Evolutionary conservation across 805 yeast genomes (phyloP).

Genomic region (Limtongia smithiae): DNA sequence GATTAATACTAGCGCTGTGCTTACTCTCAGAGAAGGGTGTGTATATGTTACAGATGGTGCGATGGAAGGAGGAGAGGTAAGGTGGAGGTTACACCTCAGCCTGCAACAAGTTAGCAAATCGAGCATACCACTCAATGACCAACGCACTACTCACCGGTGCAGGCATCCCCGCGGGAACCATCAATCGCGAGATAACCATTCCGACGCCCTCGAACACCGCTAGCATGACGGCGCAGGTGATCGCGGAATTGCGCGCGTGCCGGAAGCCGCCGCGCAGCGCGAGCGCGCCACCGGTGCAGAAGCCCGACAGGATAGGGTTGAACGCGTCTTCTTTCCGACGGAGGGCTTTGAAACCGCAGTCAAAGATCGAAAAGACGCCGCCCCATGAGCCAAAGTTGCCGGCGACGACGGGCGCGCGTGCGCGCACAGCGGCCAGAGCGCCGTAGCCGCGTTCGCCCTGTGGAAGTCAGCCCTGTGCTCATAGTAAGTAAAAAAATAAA

Average conservation of each 20-base stretch:
- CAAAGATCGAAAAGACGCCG: conserved; percentile 92
- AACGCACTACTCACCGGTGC: neutral
- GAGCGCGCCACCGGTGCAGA: conserved; percentile 95
- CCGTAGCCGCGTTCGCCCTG: conserved; percentile 91
- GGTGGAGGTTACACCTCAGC: neutral
- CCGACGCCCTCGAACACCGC: conserved; percentile 99
- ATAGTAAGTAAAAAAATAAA: neutral
- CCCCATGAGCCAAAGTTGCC: conserved; percentile 99
- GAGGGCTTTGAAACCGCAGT: conserved; percentile 90
- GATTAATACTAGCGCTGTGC: no score
- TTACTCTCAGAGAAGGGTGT: no score
- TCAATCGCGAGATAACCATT: conserved; percentile 59
- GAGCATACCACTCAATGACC: neutral
- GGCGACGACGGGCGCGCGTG: conserved; percentile 97
- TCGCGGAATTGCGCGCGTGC: conserved; percentile 93
- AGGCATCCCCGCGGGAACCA: conserved; percentile 8
- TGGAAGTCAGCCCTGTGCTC: neutral
- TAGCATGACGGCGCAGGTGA: conserved; percentile 93
- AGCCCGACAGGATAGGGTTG: conserved; percentile 97
- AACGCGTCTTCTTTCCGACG: conserved; percentile 98
- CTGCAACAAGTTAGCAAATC: neutral
- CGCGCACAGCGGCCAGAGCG: conserved; percentile 82
- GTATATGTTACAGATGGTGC: conserved; percentile 2
- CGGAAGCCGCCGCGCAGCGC: conserved; percentile 99
- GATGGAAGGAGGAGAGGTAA: neutral